Conservation (phyloP, 768 basidiomycete species). For the Candolleomyces efflorescens region DNA sequence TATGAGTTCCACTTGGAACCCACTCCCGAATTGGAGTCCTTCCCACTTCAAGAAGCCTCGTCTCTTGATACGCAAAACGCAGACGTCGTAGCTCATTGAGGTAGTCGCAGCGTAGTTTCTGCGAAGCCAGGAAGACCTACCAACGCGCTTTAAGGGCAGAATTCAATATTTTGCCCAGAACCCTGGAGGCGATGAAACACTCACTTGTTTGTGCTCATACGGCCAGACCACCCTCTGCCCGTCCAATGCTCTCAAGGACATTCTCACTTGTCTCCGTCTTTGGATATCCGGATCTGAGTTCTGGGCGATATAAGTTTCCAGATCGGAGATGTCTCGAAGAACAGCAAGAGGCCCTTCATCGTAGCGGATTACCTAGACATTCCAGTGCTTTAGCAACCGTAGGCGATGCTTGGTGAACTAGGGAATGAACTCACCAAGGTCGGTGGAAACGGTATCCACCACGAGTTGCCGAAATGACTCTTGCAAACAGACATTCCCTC, state of each 20-base stretch:
- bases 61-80: slow-evolving; percentile 48
- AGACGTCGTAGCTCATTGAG: slow-evolving; percentile 40
- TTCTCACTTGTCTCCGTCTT: slow-evolving; percentile 50
- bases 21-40: slow-evolving; percentile 57
- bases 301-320: slow-evolving; percentile 58
- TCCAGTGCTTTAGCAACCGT: background rate
- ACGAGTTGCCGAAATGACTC: slow-evolving; percentile 69
- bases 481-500: slow-evolving; percentile 23
- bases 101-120: slow-evolving; percentile 49
- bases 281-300: slow-evolving; percentile 49
- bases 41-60: slow-evolving; percentile 49
- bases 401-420: background rate
- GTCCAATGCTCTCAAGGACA: slow-evolving; percentile 63
- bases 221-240: slow-evolving; percentile 60
- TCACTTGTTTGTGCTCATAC: slow-evolving; percentile 53
- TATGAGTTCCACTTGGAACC: slow-evolving; percentile 56
- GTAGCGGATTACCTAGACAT: slow-evolving; percentile 58
- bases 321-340: slow-evolving; percentile 42
- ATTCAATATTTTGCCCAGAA: background rate
- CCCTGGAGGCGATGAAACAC: slow-evolving; percentile 10
- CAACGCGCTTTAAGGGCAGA: slow-evolving; percentile 39
- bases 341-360: slow-evolving; percentile 54
- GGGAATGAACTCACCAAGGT: slow-evolving; percentile 50
- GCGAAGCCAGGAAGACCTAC: slow-evolving; percentile 40
- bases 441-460: slow-evolving; percentile 80